Percentiles rank a stretch among this genome's conserved stretches.
phyloP scores from a whole-genome alignment of 179 eudicot genomes.

The Silene vulgaris region DNA sequence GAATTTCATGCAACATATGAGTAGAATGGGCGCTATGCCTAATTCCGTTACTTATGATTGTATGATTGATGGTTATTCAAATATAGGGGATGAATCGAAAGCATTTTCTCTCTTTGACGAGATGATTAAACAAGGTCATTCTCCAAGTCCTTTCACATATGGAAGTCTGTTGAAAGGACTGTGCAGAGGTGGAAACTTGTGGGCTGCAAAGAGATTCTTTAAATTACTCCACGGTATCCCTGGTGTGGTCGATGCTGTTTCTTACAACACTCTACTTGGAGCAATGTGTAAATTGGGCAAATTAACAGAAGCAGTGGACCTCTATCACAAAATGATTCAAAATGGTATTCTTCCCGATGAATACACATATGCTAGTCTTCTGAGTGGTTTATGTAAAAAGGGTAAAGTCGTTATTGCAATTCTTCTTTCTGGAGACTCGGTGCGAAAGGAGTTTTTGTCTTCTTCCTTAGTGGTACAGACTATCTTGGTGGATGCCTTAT shows the following conservation, averaged over 20 bases:
- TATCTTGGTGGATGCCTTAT: conserved; percentile 53
- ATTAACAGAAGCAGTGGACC: conserved; percentile 41
- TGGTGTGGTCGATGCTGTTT: conserved; percentile 41
- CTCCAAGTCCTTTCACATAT: conserved; percentile 55
- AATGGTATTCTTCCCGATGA: conserved; percentile 54
- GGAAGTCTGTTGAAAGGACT: conserved; percentile 69
- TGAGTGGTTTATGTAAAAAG: conserved; percentile 57
- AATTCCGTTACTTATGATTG: conserved; percentile 53
- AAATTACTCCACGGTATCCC: conserved; percentile 40
- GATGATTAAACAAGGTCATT: conserved; percentile 52
- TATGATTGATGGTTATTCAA: conserved; percentile 59
- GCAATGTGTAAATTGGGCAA: conserved; percentile 53
- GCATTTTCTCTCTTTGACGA: conserved; percentile 59
- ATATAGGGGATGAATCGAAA: conserved; percentile 42
- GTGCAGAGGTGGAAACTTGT: conserved; percentile 48
- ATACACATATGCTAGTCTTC: conserved; percentile 51
- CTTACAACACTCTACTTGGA: conserved; percentile 59
- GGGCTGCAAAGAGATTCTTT: conserved; percentile 53
- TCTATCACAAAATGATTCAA: conserved; percentile 59
- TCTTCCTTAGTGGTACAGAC: conserved; percentile 48
- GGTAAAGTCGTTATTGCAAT: conserved; percentile 55
- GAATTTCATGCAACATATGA: conserved; percentile 59
- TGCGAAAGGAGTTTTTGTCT: conserved; percentile 35
- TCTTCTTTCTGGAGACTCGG: conserved; percentile 41
- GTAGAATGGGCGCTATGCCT: conserved; percentile 39